Base-by-base conservation (phyloP, 192 early-diverging fungal species). In the Dimargaris cristalligena region DNA sequence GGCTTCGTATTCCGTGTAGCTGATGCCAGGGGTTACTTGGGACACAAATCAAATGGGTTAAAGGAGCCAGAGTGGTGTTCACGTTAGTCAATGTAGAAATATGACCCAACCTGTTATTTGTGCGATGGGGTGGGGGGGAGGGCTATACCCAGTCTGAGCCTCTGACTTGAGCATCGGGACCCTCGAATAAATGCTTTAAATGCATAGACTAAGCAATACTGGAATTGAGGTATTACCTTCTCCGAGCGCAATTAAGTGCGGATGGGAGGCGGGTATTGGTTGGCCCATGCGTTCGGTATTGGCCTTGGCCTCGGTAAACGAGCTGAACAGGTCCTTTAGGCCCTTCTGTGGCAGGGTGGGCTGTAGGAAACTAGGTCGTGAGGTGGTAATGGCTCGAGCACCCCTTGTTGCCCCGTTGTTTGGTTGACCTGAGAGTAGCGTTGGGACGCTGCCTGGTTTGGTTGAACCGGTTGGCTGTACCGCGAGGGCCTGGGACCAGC, bases 1-100 rank as follows among this genome's bases (percentile, higher is more conserved):
- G 32, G 72, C 55, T 33, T 83, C 86, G 63, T 85, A 98, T 67
- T 95, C 92, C n/a, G 62, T 51, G 0, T 69, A 62, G 14, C 77
- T 56, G 51, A 98, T 76, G 2, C 91, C 92, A 1, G 85, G 84
- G 2, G 91, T 91, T 18, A 88, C 80, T 65, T 93, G 84, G 41
- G n/a, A n/a, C n/a, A n/a, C n/a, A n/a, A n/a, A n/a, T n/a, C n/a
- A n/a, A n/a, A n/a, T n/a, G n/a, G n/a, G n/a, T n/a, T n/a, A n/a
- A n/a, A n/a, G n/a, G n/a, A n/a, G n/a, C n/a, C n/a, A n/a, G n/a
- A n/a, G n/a, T n/a, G n/a, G n/a, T n/a, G n/a, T n/a, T n/a, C n/a
- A n/a, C n/a, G n/a, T n/a, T n/a, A n/a, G n/a, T n/a, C n/a, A n/a
- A n/a, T n/a, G n/a, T n/a, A n/a, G n/a, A n/a, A n/a, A n/a, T n/a